Evolutionary conservation across 1,284 basidiomycete genomes (phyloP), one percentile per base, ranked within the genome.

Genomic region (Rhodofomes roseus): DNA sequence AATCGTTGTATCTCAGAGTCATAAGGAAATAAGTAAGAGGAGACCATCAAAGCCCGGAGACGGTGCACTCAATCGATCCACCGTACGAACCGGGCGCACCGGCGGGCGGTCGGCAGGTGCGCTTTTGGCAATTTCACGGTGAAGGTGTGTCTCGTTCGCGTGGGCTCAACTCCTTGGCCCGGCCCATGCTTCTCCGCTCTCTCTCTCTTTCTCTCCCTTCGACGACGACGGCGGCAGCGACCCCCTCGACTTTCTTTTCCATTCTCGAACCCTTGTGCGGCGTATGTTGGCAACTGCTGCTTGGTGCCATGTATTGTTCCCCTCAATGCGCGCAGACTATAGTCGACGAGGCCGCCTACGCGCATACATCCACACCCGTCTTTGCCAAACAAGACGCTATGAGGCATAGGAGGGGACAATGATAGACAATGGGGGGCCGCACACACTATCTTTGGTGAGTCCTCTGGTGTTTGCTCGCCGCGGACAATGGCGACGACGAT

Each of bases 71-170:
- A 43, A 43, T 55, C 54, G 54, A 55, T 31, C 40, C 37, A 43
- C n/a, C n/a, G n/a, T n/a, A n/a, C 39, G n/a, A 34, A 29, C 54
- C 54, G 54, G 57, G 60, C 56, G 57, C 39, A 54, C 57, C 55
- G 58, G 61, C 60, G 41, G 41, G 37, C 53, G 57, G 57, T 63
- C 66, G 65, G 63, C 59, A 62, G 64, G 58, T 34, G 37, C 37
- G 12, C 39, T 44, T 60, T 66, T 63, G 63, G 57, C 62, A 62
- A 63, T 67, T 65, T 71, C 69, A 68, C 68, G 41, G 68, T 70
- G 66, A 70, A 70, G 66, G 60, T 61, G 59, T 55, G 59, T 60
- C 62, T 55, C 60, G 60, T 66, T 71, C 70, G 69, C 70, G 70
- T 71, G 70, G 69, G 63, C 64, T 62, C 53, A 61, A 57, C 55